phyloP scores from a whole-genome alignment of 2,329 filamentous ascomycete species.

The Aureobasidium subglaciale region DNA sequence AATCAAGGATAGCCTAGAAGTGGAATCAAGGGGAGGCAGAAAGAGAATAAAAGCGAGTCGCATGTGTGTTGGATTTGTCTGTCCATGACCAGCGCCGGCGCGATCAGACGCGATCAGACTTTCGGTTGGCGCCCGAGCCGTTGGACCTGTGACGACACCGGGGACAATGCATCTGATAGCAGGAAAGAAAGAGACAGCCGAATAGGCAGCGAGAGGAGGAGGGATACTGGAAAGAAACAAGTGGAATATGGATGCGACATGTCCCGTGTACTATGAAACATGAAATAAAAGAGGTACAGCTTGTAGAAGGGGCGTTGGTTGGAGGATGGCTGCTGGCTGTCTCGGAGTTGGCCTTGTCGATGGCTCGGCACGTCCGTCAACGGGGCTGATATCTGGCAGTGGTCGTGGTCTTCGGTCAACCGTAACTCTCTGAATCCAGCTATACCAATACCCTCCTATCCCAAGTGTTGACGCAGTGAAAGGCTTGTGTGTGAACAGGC shows the following conservation, averaged over 20 bases:
- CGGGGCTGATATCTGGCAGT: background rate
- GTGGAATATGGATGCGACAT: background rate
- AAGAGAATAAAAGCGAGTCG: background rate
- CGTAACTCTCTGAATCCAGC: background rate
- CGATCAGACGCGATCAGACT: conserved; percentile 6
- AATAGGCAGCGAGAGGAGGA: background rate
- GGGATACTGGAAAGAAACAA: too few relatives aligned
- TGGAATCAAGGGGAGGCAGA: background rate
- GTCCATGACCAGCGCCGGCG: conserved; percentile 13
- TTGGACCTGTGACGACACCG: too few relatives aligned
- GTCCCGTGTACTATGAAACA: background rate
- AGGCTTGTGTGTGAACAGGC: background rate
- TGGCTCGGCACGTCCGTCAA: background rate
- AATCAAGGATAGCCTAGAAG: background rate
- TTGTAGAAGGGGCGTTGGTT: background rate
- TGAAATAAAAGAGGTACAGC: background rate
- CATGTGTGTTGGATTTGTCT: conserved; percentile 4
- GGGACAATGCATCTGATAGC: too few relatives aligned
- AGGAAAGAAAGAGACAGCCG: background rate
- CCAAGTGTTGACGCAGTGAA: background rate
- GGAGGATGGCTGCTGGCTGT: background rate
- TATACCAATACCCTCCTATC: background rate
- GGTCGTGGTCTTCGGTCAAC: background rate
- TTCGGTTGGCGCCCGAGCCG: conserved; percentile 12
- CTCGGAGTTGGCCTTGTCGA: background rate